Percentiles rank a stretch among this genome's conserved stretches.
Evolutionary conservation across 2,329 filamentous ascomycete species (phyloP).

Genomic region (Colletotrichum navitas): DNA sequence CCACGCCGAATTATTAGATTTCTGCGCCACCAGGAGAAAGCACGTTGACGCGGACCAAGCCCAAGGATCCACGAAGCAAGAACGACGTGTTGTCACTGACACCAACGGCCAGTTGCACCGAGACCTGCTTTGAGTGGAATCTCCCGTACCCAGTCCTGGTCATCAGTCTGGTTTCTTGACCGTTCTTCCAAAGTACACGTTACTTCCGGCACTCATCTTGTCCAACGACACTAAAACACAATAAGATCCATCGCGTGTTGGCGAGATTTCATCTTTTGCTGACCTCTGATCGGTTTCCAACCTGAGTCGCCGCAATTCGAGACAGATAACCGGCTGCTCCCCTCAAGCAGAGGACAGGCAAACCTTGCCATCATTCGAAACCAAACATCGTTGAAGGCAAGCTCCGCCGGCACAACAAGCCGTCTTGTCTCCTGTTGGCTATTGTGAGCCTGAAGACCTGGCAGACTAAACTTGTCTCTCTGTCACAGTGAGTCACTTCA

Average conservation of each 20-base stretch:
- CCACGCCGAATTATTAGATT: constrained; percentile 1
- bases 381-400: background rate
- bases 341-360: background rate
- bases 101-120: background rate
- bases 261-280: background rate
- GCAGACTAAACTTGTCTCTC: background rate
- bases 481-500: constrained; percentile 30
- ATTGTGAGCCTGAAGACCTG: background rate
- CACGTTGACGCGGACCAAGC: background rate
- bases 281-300: background rate
- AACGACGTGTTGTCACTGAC: constrained; percentile 2
- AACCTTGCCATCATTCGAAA: background rate
- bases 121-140: background rate
- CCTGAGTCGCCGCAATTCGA: background rate
- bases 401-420: background rate
- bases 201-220: background rate
- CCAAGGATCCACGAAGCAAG: constrained; percentile 13
- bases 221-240: constrained; percentile 1
- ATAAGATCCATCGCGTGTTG: background rate
- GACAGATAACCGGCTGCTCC: background rate
- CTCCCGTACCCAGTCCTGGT: background rate
- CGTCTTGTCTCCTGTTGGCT: background rate
- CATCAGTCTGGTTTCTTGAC: constrained; percentile 8
- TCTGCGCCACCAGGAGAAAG: background rate
- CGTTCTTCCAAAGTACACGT: constrained; percentile 9